Percentiles rank a stretch among this genome's conserved stretches.
Evolutionary conservation across 345 rosid species (phyloP).

Genomic region (Salix exigua): DNA sequence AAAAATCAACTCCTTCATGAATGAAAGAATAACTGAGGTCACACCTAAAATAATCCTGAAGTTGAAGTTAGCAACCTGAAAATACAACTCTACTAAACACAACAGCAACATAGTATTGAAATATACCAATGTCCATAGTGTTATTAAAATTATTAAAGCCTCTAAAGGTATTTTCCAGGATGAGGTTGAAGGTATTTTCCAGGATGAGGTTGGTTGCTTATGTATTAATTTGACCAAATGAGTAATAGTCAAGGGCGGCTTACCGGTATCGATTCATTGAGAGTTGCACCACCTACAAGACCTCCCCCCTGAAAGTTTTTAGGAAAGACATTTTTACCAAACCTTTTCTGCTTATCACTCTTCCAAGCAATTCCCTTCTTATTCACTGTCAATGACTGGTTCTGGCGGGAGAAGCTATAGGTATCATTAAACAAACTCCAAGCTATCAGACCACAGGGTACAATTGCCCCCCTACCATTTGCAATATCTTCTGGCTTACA

Average conservation of each 20-base stretch:
- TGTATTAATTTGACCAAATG: background rate
- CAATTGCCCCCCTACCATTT: conserved; percentile 45
- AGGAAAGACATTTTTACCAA: conserved; percentile 76
- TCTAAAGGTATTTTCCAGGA: background rate
- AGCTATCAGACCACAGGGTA: conserved; percentile 99
- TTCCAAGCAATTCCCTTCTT: conserved; percentile 81
- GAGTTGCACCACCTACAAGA: conserved; percentile 56
- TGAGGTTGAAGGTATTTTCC: background rate
- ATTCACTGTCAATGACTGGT: conserved; percentile 45
- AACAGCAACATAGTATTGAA: background rate
- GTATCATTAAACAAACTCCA: conserved; percentile 99
- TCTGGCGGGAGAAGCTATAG: conserved; percentile 51
- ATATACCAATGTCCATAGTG: background rate
- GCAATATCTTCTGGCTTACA: conserved; percentile 68
- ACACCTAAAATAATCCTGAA: too few species aligned
- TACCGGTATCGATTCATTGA: conserved; percentile 52
- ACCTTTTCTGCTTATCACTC: conserved; percentile 91
- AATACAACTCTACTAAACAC: background rate
- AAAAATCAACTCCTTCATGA: background rate
- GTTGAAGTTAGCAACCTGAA: too few species aligned
- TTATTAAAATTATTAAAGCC: background rate
- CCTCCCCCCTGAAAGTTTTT: conserved; percentile 67
- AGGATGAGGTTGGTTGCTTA: background rate
- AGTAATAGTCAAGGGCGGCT: conserved; percentile 36
- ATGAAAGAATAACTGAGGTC: background rate